phyloP scores from a whole-genome alignment of 192 early-diverging fungal species.

The Backusella liffmaniae region DNA sequence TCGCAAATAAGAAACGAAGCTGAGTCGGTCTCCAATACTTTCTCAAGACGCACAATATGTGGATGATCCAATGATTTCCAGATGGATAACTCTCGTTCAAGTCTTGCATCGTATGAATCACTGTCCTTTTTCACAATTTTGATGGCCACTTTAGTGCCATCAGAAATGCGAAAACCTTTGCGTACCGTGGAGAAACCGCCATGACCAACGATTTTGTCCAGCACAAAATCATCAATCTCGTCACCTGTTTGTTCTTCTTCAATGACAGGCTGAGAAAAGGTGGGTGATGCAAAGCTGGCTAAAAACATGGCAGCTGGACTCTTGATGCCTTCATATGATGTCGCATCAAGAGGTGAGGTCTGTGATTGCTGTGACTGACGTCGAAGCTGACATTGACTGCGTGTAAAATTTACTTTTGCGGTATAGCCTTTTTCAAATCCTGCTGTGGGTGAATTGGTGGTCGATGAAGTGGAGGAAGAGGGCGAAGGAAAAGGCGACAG shows the following conservation, averaged over 20 bases:
- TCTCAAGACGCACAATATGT: conserved; percentile 60
- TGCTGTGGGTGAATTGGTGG: neutral
- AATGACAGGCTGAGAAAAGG: neutral
- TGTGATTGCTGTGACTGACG: conserved; percentile 5
- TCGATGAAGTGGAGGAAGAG: conserved; percentile 7
- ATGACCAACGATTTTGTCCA: conserved; percentile 65
- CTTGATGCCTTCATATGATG: conserved; percentile 29
- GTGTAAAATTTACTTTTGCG: neutral
- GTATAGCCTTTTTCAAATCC: neutral
- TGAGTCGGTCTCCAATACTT: conserved; percentile 64
- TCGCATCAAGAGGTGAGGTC: conserved; percentile 5
- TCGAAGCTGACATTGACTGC: neutral
- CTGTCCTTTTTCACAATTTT: conserved; percentile 62
- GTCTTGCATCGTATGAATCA: conserved; percentile 26
- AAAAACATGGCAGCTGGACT: conserved; percentile 38
- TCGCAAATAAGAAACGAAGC: conserved; percentile 73
- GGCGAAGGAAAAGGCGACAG: conserved; percentile 7
- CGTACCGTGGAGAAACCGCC: conserved; percentile 78
- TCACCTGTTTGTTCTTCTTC: conserved; percentile 62
- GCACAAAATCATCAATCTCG: conserved; percentile 66
- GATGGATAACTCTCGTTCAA: conserved; percentile 66
- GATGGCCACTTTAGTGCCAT: conserved; percentile 55
- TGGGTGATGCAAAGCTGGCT: conserved; percentile 26
- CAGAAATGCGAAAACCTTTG: conserved; percentile 52
- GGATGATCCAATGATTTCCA: conserved; percentile 67